Evolutionary conservation across 306 rosid species (phyloP), one percentile per base, ranked within the genome.

Genomic region (Datisca glomerata): DNA sequence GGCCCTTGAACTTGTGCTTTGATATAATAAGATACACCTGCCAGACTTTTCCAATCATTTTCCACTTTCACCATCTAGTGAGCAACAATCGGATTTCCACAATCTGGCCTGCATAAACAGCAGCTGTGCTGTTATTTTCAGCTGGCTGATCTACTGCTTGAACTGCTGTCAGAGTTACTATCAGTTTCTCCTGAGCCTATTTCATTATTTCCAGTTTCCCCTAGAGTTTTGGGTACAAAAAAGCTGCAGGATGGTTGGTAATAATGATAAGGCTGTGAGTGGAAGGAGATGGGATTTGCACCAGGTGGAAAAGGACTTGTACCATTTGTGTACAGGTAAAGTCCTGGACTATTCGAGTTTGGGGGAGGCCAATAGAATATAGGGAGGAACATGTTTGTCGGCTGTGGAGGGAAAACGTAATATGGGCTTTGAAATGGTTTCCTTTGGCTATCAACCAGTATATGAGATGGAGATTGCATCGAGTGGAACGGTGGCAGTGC

Each of bases 331-430:
- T 81, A 53, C 49, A 69, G 68, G 57, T 69, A 78, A 27, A 59
- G 59, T 31, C 74, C 60, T 16, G 74, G 59, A 43, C 73, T 57
- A 66, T 71, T 69, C 56, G 75, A 51, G 59, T 56, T 80, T 42
- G 83, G 75, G 46, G 80, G 83, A 38, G 81, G 91, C 96, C 94
- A 86, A 68, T 63, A 86, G 69, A 75, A 60, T 41, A 75, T 41
- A 40, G 96, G 94, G 20, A 86, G 58, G 57, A 73, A 75, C 25
- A 73, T 43, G 55, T 65, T 68, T 45, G 81, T n/a, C n/a, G n/a
- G n/a, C n/a, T n/a, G n/a, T n/a, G n/a, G 80, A 11, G 72, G 71
- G 38, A 70, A 53, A 57, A 72, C 54, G 20, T 55, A 65, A 56
- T 46, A 51, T 20, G 79, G 63, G 51, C 51, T 24, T 19, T 59